phyloP scores from a whole-genome alignment of 1,284 basidiomycete species.

The Butyriboletus appendiculatus region DNA sequence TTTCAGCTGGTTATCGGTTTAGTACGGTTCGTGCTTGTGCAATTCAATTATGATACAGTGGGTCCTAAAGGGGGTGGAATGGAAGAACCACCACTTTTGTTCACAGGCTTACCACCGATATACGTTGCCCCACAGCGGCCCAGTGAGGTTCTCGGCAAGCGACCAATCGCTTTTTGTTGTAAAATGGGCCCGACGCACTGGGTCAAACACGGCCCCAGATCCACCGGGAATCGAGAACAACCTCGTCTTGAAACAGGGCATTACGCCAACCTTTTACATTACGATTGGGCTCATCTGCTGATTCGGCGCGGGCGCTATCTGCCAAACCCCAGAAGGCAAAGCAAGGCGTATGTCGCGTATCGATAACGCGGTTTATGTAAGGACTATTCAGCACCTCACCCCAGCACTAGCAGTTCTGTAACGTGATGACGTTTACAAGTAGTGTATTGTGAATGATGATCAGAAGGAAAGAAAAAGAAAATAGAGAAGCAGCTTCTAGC shows the following conservation, averaged over 20 bases:
- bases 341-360: not conserved
- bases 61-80: constrained; percentile 6
- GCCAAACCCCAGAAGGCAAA: not conserved
- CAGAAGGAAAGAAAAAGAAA: not conserved
- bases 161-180: constrained; percentile 1
- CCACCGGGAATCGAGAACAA: not conserved
- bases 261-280: not conserved
- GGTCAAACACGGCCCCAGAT: constrained; percentile 8
- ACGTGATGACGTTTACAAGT: not conserved
- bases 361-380: not conserved
- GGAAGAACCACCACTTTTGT: constrained; percentile 3
- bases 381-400: not conserved
- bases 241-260: not conserved
- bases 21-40: not conserved
- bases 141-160: not conserved
- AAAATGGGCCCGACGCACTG: not conserved
- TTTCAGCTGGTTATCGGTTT: not conserved
- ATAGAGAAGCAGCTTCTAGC: not conserved
- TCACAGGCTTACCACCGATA: not conserved
- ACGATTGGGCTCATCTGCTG: not conserved
- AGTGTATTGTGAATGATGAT: not conserved
- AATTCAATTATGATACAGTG: constrained; percentile 3
- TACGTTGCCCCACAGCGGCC: not conserved
- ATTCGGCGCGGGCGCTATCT: not conserved
- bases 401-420: not conserved